Evolutionary conservation across 2,329 filamentous ascomycete species (phyloP), one percentile per base, ranked within the genome.

Genomic region (Purpureocillium takamizusanense): DNA sequence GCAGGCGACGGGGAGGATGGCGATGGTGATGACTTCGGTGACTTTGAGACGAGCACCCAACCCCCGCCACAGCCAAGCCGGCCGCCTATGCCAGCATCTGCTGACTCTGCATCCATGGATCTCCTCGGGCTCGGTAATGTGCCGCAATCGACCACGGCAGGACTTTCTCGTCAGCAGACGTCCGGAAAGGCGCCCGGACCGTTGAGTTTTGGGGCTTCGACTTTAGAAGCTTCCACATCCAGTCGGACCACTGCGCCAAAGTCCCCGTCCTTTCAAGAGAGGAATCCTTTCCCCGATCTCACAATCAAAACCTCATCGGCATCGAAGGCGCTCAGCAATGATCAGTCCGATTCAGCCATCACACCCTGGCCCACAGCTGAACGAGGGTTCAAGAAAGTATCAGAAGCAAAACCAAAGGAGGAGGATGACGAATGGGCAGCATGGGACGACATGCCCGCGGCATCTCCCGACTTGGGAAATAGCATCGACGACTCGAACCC

Each of bases 11-110:
- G 72, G 16, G 69, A 71, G 34, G 72, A 72, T 25, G 71, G 76
- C 27, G 51, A 56, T 14, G 70, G 71, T 42, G 70, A 71, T 34
- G 70, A 74, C 25, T 78, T 79, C 60, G 78, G 76, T 12, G 75
- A 78, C 35, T 80, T 80, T 49, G 74, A 78, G 52, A 67, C 65
- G 15, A 69, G 67, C 2, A 41, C 47, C 32, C 36, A 50, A 18
- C 30, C 42, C 31, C 31, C 45, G 35, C 42, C 45, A 25, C 48
- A 40, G 16, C 44, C 36, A 28, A 17, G 28, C 52, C 16, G 46
- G 28, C 28, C 28, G 21, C 21, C 21, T 10, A 10, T 25, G 6
- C 10, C 21, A 25, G 21, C 21, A 10, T 25, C 21, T 6, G 10
- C 21, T 5, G 21, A 6, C 21, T 6, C 21, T 25, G 21, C 56